Base-by-base conservation (phyloP, 306 rosid species). In the Alnus rubra region DNA sequence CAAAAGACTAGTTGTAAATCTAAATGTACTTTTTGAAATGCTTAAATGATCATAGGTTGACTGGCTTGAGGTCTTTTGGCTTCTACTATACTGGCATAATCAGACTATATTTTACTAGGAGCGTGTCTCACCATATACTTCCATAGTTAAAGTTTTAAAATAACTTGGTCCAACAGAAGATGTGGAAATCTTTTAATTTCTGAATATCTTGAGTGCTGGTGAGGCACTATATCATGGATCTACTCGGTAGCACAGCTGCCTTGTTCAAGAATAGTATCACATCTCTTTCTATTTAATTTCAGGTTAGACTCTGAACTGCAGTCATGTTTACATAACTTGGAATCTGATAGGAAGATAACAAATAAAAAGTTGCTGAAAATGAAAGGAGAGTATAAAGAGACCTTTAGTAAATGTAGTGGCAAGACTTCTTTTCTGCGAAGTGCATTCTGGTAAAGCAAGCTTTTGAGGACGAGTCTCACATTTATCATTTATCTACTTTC, bases 21-120 rank as follows among this genome's bases (percentile, higher is more conserved):
- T 65, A 16, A 37, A n/a, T 15, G 71, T 14, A 16, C 71, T 37
- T 65, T 15, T 39, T 63, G 30, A 65, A 65, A 16, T 7, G 14
- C 71, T 16, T 1, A 37, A 65, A 18, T 37, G 5, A 65, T 65
- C 71, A 6, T 33, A 31, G 7, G 45, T 13, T 35, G 42, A 63
- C 45, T 63, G 42, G 69, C 15, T 13, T 62, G 42, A 65, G 71
- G 71, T 65, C n/a, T 35, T 65, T 44, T 14, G 49, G 71, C 71
- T 65, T 65, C 47, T 35, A 16, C 23, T 65, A 13, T 23, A 65
- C 71, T 65, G 12, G 45, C 5, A 35, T 3, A 65, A 37, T 35
- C 71, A 65, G 35, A 37, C 1, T 35, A 65, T 37, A 64, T 15
- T 14, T 37, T 15, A 65, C 28, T 37, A 65, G 37, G 71, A 65